These are phyloP conservation scores for Vanilla planifolia DNA, from an alignment of 106 monocot species.

Conservation along the genomic window DNA sequence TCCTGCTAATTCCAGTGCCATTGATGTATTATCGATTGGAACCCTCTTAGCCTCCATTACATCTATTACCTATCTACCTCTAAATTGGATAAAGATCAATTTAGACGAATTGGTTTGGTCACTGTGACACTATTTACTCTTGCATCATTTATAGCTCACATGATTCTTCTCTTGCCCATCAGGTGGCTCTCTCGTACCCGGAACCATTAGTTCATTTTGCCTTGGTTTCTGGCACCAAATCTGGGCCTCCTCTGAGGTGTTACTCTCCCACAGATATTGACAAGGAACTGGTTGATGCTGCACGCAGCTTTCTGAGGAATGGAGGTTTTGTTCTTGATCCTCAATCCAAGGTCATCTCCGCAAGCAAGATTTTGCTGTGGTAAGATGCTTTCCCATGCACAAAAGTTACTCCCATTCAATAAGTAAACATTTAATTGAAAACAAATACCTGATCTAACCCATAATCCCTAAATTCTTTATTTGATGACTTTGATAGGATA, in stretches of 20 bases:
- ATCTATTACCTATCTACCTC: no score
- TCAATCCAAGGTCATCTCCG: slow-evolving; percentile 54
- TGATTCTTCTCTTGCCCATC: slow-evolving; percentile 2
- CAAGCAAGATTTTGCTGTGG: slow-evolving; percentile 71
- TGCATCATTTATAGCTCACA: not conserved
- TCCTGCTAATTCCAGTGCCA: no score
- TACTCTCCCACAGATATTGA: slow-evolving; percentile 88
- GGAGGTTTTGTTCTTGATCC: slow-evolving; percentile 61
- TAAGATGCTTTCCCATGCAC: slow-evolving; percentile 20
- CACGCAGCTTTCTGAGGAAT: slow-evolving; percentile 62
- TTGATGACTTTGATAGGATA: no score
- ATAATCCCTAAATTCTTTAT: no score
- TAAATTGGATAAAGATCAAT: no score
- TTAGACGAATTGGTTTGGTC: no score
- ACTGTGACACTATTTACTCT: not conserved
- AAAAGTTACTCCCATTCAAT: not conserved
- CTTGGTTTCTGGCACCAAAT: slow-evolving; percentile 64
- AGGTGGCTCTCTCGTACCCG: slow-evolving; percentile 72
- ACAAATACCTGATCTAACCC: no score
- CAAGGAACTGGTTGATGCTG: slow-evolving; percentile 81
- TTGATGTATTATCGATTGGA: no score
- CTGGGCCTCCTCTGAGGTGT: slow-evolving; percentile 81
- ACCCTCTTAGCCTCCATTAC: no score
- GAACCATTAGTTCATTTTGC: slow-evolving; percentile 91
- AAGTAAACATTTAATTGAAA: no score